These are phyloP conservation scores for Amphirosellinia nigrospora DNA, from an alignment of 495 filamentous ascomycete species.

Conservation along the genomic window DNA sequence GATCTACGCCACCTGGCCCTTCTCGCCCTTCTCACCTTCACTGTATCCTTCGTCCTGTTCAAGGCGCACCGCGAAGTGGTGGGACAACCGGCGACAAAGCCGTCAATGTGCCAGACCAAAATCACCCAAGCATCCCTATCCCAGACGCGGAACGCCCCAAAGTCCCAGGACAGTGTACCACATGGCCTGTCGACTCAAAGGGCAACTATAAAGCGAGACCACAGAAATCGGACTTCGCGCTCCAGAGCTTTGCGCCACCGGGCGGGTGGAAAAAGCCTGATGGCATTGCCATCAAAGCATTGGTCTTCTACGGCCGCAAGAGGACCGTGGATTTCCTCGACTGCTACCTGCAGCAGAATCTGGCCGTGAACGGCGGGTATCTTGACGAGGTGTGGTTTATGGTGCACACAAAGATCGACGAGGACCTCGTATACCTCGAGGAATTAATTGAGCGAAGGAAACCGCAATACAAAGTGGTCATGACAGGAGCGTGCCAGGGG, in stretches of 20 bases:
- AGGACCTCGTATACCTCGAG: constrained; percentile 55
- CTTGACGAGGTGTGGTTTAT: constrained; percentile 62
- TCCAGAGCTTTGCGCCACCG: constrained; percentile 34
- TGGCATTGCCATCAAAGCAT: constrained; percentile 53
- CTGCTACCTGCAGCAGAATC: constrained; percentile 62
- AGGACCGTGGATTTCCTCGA: constrained; percentile 57
- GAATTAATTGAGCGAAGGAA: constrained; percentile 34
- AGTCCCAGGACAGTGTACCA: constrained; percentile 36
- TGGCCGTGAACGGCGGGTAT: constrained; percentile 57
- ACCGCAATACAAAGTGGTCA: constrained; percentile 35
- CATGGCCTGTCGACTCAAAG: constrained; percentile 34
- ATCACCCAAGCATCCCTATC: background rate
- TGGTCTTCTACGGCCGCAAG: constrained; percentile 57
- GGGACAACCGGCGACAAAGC: background rate
- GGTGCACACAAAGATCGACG: constrained; percentile 53
- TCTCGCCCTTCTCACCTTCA: constrained; percentile 26
- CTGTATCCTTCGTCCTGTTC: constrained; percentile 30
- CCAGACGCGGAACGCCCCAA: background rate
- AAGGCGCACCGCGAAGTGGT: constrained; percentile 28
- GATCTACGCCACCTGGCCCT: constrained; percentile 29
- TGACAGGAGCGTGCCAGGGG: constrained; percentile 34
- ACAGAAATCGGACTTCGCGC: constrained; percentile 17
- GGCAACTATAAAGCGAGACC: constrained; percentile 23
- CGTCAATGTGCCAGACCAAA: background rate
- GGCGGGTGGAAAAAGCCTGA: constrained; percentile 48